Percentiles rank a stretch among this genome's conserved stretches.
Conservation (phyloP, 1,284 basidiomycete genomes). For the Naganishia sp. region DNA sequence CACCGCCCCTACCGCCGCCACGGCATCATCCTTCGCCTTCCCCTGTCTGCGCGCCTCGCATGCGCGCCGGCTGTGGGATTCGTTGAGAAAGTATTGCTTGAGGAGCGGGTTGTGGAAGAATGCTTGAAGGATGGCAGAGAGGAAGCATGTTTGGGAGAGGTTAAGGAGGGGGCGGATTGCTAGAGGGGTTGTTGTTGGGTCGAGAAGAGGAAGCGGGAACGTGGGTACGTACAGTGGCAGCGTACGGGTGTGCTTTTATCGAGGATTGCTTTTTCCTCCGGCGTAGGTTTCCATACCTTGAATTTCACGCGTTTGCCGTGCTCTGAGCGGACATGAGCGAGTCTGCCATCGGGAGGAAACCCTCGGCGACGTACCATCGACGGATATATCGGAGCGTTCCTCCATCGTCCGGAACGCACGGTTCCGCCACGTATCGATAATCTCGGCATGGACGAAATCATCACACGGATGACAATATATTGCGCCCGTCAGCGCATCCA, state of each 20-base stretch:
- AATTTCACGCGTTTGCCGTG: slow-evolving; percentile 53
- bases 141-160: slow-evolving; percentile 85
- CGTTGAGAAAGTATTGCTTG: slow-evolving; percentile 84
- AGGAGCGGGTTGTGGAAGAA: slow-evolving; percentile 90
- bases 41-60: slow-evolving; percentile 58
- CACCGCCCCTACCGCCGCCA: slow-evolving; percentile 30
- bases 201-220: not conserved
- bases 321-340: not conserved
- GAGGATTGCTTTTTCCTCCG: slow-evolving; percentile 40
- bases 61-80: slow-evolving; percentile 71
- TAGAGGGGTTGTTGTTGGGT: slow-evolving; percentile 42
- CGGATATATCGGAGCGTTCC: slow-evolving; percentile 60
- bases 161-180: slow-evolving; percentile 85
- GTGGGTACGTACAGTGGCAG: slow-evolving; percentile 32
- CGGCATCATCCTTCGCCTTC: slow-evolving; percentile 3
- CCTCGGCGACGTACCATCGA: slow-evolving; percentile 35
- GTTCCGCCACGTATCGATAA: slow-evolving; percentile 55
- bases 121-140: slow-evolving; percentile 90
- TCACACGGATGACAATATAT: slow-evolving; percentile 64
- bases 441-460: slow-evolving; percentile 61
- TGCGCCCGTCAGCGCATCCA: slow-evolving; percentile 62
- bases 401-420: slow-evolving; percentile 57
- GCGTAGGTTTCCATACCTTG: slow-evolving; percentile 56
- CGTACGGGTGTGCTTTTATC: slow-evolving; percentile 40
- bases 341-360: slow-evolving; percentile 15